Conservation (phyloP, 192 early-diverging fungal genomes). For the Entrophospora sp. region DNA sequence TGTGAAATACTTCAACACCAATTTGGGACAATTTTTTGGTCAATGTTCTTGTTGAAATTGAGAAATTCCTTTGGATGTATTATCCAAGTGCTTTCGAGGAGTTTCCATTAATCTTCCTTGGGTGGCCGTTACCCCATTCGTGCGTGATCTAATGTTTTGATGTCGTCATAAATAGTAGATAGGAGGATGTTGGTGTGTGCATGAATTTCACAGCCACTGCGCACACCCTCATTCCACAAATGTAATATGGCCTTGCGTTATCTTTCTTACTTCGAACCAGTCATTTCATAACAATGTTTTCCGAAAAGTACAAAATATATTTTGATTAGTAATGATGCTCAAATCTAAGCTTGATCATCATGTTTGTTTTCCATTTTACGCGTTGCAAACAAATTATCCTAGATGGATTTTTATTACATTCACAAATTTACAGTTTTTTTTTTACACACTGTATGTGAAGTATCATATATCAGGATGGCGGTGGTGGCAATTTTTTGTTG, state of each 20-base stretch:
- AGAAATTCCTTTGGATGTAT: neutral
- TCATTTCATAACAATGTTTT: too few species aligned
- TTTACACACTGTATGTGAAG: too few species aligned
- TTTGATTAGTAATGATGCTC: too few species aligned
- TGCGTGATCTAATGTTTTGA: slow-evolving; percentile 1
- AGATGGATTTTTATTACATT: too few species aligned
- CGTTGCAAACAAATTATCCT: too few species aligned
- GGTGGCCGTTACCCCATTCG: neutral
- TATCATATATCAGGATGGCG: too few species aligned
- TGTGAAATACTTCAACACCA: neutral
- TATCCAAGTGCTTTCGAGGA: neutral
- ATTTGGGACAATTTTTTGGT: neutral
- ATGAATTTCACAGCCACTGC: neutral
- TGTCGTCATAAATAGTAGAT: slow-evolving; percentile 3
- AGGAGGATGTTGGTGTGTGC: neutral
- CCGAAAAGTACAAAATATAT: too few species aligned
- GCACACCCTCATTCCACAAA: slow-evolving; percentile 3
- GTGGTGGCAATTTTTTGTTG: too few species aligned
- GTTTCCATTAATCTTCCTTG: neutral
- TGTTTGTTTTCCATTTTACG: too few species aligned
- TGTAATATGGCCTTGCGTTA: neutral
- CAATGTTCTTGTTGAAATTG: neutral
- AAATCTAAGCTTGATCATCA: too few species aligned
- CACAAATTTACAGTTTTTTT: too few species aligned
- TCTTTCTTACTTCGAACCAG: too few species aligned